Conservation (phyloP, 2,329 filamentous ascomycete genomes). For the Knoxdaviesia proteae region DNA sequence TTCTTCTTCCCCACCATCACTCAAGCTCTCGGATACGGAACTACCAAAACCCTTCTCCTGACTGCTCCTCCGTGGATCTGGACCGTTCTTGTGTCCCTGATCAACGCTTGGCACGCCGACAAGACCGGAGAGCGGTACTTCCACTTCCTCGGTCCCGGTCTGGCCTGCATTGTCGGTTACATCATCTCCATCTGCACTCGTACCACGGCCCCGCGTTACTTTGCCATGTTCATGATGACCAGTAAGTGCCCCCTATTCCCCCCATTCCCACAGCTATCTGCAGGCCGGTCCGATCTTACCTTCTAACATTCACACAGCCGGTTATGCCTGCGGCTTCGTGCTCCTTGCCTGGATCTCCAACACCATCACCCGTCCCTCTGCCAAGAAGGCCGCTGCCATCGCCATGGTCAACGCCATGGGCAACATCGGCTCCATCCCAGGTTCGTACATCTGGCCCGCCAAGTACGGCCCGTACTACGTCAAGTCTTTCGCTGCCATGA, state of each 20-base stretch:
- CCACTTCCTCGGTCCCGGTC: slow-evolving; percentile 12
- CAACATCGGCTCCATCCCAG: slow-evolving; percentile 24
- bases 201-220: slow-evolving; percentile 7
- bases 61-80: slow-evolving; percentile 12
- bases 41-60: slow-evolving; percentile 9
- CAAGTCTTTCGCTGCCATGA: slow-evolving; percentile 21
- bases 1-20: slow-evolving; percentile 12
- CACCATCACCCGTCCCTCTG: slow-evolving; percentile 3
- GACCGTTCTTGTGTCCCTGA: slow-evolving; percentile 9
- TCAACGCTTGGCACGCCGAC: slow-evolving; percentile 17
- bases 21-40: slow-evolving; percentile 8
- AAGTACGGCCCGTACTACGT: slow-evolving; percentile 12
- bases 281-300: background rate
- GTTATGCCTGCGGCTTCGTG: slow-evolving; percentile 4
- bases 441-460: slow-evolving; percentile 8
- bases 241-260: background rate
- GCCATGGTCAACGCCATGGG: slow-evolving; percentile 33
- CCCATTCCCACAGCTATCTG: background rate
- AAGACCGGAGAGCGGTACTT: slow-evolving; percentile 17
- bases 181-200: slow-evolving; percentile 8
- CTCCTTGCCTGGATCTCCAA: slow-evolving; percentile 5
- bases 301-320: slow-evolving; percentile 1
- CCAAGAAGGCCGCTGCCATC: slow-evolving; percentile 16
- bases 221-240: slow-evolving; percentile 20
- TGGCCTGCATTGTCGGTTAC: slow-evolving; percentile 8